phyloP scores from a whole-genome alignment of 2,329 filamentous ascomycete species.

The Emergomyces pasteurianus region DNA sequence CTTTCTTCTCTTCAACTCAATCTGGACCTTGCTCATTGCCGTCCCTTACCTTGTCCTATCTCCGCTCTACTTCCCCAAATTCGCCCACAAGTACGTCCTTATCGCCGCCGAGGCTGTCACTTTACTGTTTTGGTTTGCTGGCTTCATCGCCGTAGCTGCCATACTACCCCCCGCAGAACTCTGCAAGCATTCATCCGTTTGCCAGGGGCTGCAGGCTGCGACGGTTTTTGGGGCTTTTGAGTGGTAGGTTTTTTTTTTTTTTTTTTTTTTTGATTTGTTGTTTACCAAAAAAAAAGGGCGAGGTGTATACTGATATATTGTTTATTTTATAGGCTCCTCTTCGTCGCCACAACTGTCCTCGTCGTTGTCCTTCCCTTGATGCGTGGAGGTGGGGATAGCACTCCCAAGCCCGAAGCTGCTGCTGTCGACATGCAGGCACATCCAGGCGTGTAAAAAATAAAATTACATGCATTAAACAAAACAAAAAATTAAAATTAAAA shows the following conservation, averaged over 20 bases:
- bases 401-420: not conserved
- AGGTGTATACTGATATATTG: not conserved
- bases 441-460: not conserved
- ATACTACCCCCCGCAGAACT: conserved; percentile 45
- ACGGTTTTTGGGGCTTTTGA: conserved; percentile 38
- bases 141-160: conserved; percentile 65
- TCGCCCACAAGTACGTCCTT: conserved; percentile 54
- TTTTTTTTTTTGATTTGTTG: too few relatives aligned
- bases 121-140: conserved; percentile 82
- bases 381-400: conserved; percentile 4
- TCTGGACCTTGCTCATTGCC: conserved; percentile 61
- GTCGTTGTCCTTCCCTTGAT: conserved; percentile 6
- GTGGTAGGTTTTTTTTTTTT: conserved; percentile 28
- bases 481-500: too few relatives aligned
- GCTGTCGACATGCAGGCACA: conserved; percentile 3
- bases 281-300: too few relatives aligned
- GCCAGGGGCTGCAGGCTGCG: conserved; percentile 46
- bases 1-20: conserved; percentile 67
- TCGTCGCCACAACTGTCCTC: conserved; percentile 7
- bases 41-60: conserved; percentile 58
- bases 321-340: conserved; percentile 30
- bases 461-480: too few relatives aligned
- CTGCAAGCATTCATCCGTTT: conserved; percentile 42
- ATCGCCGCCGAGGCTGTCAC: conserved; percentile 59
- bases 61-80: conserved; percentile 48